Percentiles rank a stretch among this genome's conserved stretches.
Conservation (phyloP, 2,329 filamentous ascomycete species). For the Diaporthe citri region DNA sequence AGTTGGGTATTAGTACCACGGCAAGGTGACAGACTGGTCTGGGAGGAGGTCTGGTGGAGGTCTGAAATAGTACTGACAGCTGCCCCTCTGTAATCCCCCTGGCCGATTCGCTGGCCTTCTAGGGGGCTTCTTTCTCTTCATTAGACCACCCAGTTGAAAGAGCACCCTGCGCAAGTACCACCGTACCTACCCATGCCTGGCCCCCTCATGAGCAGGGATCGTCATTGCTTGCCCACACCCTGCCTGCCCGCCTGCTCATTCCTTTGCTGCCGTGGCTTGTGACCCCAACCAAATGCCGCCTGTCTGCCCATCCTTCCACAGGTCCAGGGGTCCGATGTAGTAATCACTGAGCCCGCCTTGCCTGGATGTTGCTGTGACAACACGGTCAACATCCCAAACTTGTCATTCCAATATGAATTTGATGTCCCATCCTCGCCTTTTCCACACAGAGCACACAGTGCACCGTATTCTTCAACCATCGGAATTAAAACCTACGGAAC, state of each 20-base stretch:
- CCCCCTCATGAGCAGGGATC: constrained; percentile 30
- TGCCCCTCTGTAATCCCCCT: constrained; percentile 40
- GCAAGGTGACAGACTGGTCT: constrained; percentile 39
- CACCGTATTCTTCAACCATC: constrained; percentile 23
- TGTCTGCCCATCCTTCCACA: background rate
- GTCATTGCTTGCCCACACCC: constrained; percentile 23
- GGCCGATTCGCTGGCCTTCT: constrained; percentile 40
- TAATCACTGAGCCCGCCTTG: constrained; percentile 4
- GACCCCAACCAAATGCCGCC: constrained; percentile 22
- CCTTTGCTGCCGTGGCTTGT: constrained; percentile 19
- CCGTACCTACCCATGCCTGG: constrained; percentile 25
- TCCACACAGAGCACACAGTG: constrained; percentile 20
- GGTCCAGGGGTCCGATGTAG: constrained; percentile 11
- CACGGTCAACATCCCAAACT: constrained; percentile 36
- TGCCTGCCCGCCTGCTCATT: constrained; percentile 7
- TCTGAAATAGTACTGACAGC: constrained; percentile 38
- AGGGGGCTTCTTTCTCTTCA: constrained; percentile 31
- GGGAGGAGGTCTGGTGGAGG: constrained; percentile 38
- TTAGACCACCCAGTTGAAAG: constrained; percentile 23
- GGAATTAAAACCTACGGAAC: constrained; percentile 30
- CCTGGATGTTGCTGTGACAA: constrained; percentile 38
- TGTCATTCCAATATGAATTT: constrained; percentile 7
- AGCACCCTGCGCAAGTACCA: constrained; percentile 28
- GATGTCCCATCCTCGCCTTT: background rate
- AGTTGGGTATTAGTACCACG: constrained; percentile 37